Evolutionary conservation across 2,329 filamentous ascomycete genomes (phyloP).

Genomic region (Fusarium chuoi): DNA sequence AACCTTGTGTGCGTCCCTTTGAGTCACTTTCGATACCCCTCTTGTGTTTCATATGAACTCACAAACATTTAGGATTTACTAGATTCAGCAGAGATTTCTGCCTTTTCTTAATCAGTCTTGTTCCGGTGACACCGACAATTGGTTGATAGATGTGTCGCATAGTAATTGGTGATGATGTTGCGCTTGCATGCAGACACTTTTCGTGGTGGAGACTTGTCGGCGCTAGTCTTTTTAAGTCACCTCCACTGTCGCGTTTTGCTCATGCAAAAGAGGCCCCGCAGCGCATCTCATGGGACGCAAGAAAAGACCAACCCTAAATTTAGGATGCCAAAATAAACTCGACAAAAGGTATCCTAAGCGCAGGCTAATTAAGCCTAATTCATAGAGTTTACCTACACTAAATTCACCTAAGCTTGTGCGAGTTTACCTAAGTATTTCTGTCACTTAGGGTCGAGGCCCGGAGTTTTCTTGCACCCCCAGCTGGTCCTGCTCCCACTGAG

Average conservation of each 20-base stretch:
- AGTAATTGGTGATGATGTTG: neutral
- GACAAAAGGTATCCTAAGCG: too few relatives aligned
- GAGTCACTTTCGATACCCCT: neutral
- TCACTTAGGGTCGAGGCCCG: neutral
- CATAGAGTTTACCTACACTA: too few relatives aligned
- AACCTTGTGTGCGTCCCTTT: neutral
- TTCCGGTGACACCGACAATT: conserved; percentile 2
- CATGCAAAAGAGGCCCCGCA: conserved; percentile 2
- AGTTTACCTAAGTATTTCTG: accelerated
- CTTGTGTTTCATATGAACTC: neutral
- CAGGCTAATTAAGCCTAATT: too few relatives aligned
- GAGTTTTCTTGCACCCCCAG: neutral
- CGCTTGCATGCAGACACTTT: neutral
- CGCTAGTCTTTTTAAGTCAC: neutral
- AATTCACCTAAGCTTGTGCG: neutral
- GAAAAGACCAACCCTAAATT: neutral
- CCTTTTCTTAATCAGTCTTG: neutral
- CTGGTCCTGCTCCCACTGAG: neutral
- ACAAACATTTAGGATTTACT: too few relatives aligned
- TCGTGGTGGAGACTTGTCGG: neutral
- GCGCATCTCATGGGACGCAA: neutral
- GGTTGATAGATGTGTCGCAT: neutral
- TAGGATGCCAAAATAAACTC: neutral
- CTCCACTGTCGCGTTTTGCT: neutral
- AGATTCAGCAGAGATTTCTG: neutral